Evolutionary conservation across 73 alveolate species (phyloP).

Genomic region (Stentor coeruleus): DNA sequence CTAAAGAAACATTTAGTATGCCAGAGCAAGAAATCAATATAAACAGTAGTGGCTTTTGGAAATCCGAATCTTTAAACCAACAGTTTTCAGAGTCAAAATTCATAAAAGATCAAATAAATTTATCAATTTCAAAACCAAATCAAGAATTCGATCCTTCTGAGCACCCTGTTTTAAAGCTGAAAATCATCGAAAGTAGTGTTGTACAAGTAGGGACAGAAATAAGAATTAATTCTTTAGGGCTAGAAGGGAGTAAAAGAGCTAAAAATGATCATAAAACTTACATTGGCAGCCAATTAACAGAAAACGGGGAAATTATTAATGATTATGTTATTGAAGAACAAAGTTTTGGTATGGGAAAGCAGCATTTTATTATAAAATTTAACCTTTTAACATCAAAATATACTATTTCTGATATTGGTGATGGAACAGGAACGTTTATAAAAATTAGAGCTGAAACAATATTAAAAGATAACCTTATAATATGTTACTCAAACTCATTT

Average conservation of each 20-base stretch:
- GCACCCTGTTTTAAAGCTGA: background rate
- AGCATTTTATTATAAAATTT: slow-evolving; percentile 37
- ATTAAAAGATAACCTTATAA: slow-evolving; percentile 31
- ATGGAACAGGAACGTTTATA: slow-evolving; percentile 50
- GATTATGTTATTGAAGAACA: too few relatives aligned
- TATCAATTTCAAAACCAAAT: too few relatives aligned
- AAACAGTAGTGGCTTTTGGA: too few relatives aligned
- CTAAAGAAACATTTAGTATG: too few relatives aligned
- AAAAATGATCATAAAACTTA: background rate
- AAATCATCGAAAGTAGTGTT: background rate
- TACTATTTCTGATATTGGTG: slow-evolving; percentile 36
- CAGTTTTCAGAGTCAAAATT: too few relatives aligned
- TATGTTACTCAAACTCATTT: slow-evolving; percentile 33
- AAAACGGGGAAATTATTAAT: too few relatives aligned
- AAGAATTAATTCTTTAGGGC: background rate
- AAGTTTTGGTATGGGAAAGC: slow-evolving; percentile 40
- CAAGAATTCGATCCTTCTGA: too few relatives aligned
- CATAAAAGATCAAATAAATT: too few relatives aligned
- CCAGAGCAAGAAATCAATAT: too few relatives aligned
- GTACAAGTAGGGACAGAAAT: background rate
- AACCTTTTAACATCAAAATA: slow-evolving; percentile 1
- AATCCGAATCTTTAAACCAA: too few relatives aligned
- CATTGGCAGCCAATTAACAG: background rate
- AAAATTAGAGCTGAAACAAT: slow-evolving; percentile 30
- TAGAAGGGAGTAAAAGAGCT: background rate